A percentile compares a stretch with the other conserved stretches of the same genome.
Evolutionary conservation across 306 rosid genomes (phyloP).

Genomic region (Cicer pinnatifidum): DNA sequence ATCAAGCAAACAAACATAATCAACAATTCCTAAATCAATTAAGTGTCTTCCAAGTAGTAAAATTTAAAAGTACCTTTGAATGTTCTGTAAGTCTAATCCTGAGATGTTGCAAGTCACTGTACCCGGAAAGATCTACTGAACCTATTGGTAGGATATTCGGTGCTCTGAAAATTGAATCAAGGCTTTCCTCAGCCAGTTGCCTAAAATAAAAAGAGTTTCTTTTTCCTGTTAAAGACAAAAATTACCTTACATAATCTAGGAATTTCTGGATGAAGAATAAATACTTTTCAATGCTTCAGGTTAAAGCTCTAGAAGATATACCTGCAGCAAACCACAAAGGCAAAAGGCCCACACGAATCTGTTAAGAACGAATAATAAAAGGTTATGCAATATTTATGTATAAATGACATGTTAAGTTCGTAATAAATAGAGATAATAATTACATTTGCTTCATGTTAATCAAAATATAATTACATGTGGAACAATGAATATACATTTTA

Average conservation of each 20-base stretch:
- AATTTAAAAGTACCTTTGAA: conserved; percentile 60
- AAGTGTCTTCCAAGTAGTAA: conserved; percentile 31
- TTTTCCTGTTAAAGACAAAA: conserved; percentile 64
- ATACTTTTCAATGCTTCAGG: conserved; percentile 41
- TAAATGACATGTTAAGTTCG: conserved; percentile 34
- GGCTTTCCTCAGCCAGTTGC: conserved; percentile 69
- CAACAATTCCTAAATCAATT: conserved; percentile 46
- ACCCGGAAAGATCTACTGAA: conserved; percentile 48
- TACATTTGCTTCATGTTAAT: background rate
- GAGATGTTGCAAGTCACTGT: conserved; percentile 54
- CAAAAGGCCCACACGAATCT: conserved; percentile 75
- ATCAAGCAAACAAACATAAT: conserved; percentile 40
- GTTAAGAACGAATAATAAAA: conserved; percentile 45
- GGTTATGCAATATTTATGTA: conserved; percentile 28
- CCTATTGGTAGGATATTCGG: conserved; percentile 47
- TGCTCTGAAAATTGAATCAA: conserved; percentile 64
- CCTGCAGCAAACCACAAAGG: conserved; percentile 87
- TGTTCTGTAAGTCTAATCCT: conserved; percentile 73
- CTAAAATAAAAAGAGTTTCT: conserved; percentile 61
- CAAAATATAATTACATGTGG: background rate
- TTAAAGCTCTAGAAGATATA: conserved; percentile 48
- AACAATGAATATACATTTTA: background rate
- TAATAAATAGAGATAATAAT: background rate
- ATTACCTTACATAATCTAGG: conserved; percentile 48
- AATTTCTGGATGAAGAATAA: conserved; percentile 46